Base-by-base conservation (phyloP, 2,329 filamentous ascomycete species). In the Fusarium sororula region DNA sequence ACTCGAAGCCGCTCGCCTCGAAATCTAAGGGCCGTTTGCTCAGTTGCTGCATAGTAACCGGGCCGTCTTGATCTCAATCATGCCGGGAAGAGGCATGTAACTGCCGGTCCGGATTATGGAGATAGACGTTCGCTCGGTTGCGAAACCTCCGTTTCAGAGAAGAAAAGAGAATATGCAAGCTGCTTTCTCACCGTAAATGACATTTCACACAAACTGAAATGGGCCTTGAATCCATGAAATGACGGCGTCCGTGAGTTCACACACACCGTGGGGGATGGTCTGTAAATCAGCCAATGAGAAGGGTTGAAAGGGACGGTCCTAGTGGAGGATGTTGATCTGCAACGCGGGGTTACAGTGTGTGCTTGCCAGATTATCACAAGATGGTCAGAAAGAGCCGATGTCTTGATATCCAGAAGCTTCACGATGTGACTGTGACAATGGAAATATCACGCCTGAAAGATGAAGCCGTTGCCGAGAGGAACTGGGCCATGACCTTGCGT, bases 31-130 rank as follows among this genome's bases (percentile, higher is more conserved):
- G 24, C n/a, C 12, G n/a, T 62, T 48, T 47, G 47, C 37, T 63
- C 14, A 30, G 58, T 48, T 47, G 47, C 41, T 69, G 38, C 48
- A 55, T 47, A 39, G 48, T 39, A 48, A 51, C 62, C 71, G 71
- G 71, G 59, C 71, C 63, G 59, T 70, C 47, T 51, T 51, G 51
- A 32, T 42, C 51, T 59, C 48, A 47, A 62, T 47, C 35, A 59
- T 55, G 39, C 45, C 45, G 17, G 63, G 37, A 63, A 63, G 42
- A 37, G 42, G 51, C n/a, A 42, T 32, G 45, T 56, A 63, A 69
- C 44, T 60, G 26, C 58, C 61, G 68, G 61, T 28, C 68, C 68
- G 58, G 65, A 38, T 58, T 53, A 58, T 57, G 64, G 55, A 65
- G 55, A 63, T 28, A 62, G 59, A 58, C n/a, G 42, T 26, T 53